Percentiles rank a stretch among this genome's conserved stretches.
These are phyloP conservation scores for Pythium coloratum DNA, from an alignment of 352 stramenopile species.

Conservation along the genomic window DNA sequence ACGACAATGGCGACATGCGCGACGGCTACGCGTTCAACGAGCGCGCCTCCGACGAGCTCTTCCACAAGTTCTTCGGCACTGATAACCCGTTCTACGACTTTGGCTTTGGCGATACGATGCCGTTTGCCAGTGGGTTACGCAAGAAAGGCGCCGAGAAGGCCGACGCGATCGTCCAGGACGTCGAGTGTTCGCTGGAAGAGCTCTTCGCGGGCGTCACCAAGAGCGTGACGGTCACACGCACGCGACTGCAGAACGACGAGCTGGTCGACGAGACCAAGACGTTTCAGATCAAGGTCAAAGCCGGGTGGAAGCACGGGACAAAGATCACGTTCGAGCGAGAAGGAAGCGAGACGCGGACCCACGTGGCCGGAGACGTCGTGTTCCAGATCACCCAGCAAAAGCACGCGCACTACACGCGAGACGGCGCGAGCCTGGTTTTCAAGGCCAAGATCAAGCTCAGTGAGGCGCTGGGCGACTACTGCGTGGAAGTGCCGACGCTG, in stretches of 20 bases:
- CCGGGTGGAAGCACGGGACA: constrained; percentile 94
- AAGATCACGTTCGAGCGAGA: constrained; percentile 95
- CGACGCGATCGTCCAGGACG: constrained; percentile 60
- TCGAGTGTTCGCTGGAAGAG: constrained; percentile 90
- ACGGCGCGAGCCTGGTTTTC: constrained; percentile 92
- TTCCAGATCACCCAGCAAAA: constrained; percentile 89
- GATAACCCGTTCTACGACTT: constrained; percentile 91
- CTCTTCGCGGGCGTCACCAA: constrained; percentile 92
- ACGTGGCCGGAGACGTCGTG: constrained; percentile 93
- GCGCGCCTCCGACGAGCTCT: constrained; percentile 89
- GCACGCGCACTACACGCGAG: constrained; percentile 87
- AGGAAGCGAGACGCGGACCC: constrained; percentile 89
- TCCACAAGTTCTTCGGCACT: constrained; percentile 92
- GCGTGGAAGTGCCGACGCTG: constrained; percentile 93
- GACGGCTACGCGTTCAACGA: constrained; percentile 91
- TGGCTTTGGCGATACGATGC: constrained; percentile 84
- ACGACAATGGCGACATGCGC: constrained; percentile 73
- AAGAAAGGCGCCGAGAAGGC: constrained; percentile 81
- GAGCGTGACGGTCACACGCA: constrained; percentile 81
- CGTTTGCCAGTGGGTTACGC: constrained; percentile 75
- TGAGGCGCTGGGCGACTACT: constrained; percentile 95
- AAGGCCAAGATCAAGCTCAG: constrained; percentile 94
- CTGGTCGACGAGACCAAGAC: constrained; percentile 79
- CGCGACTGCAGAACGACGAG: constrained; percentile 72
- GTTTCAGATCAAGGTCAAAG: constrained; percentile 90